Base-by-base conservation (phyloP, 208 protist genomes). In the Herpetomonas tarakana region DNA sequence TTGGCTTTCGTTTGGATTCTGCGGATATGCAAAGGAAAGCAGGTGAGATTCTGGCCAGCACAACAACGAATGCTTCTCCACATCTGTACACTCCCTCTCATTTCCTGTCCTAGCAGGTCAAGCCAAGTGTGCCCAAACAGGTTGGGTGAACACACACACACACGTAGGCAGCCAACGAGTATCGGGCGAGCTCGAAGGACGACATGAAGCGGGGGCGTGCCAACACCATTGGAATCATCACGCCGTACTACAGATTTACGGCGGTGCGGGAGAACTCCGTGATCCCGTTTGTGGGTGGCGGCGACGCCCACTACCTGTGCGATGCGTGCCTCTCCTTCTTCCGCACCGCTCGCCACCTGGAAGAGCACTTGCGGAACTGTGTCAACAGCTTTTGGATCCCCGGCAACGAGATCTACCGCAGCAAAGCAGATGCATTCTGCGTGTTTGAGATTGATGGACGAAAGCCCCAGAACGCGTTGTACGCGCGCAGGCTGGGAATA, bases 381-480 rank as follows among this genome's bases (percentile, higher is more conserved):
- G 25, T 67, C 3, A 74, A 86, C 51, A 57, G 63, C 0, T 92
- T 83, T 55, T 86, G 72, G 69, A 82, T 92, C 47, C 85, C 81
- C 18, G 81, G 85, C 3, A 66, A 86, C 45, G 85, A 88, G 51
- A 62, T 92, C 9, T 92, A 85, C 54, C 70, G 81, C 14, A 70
- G 77, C 51, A 19, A 26, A 16, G 53, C 24, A 3, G 67, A 65
- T 16, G 7, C 24, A 28, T 62, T 75, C 30, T 80, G 64, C 26
- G 65, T 89, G 0, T 88, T 81, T 63, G 81, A 78, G 60, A 68
- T 92, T 3, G 86, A 92, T 58, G 86, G 81, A 14, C 56, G 81
- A 44, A 86, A 85, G 46, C 58, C 64, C 1, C 67, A 68, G n/a
- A 85, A 71, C 25, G 55, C 68, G 30, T 26, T 78, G 3, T 83